These are phyloP conservation scores for Setaria viridis DNA, from an alignment of 202 grass and related monocot genomes.

Conservation along the genomic window DNA sequence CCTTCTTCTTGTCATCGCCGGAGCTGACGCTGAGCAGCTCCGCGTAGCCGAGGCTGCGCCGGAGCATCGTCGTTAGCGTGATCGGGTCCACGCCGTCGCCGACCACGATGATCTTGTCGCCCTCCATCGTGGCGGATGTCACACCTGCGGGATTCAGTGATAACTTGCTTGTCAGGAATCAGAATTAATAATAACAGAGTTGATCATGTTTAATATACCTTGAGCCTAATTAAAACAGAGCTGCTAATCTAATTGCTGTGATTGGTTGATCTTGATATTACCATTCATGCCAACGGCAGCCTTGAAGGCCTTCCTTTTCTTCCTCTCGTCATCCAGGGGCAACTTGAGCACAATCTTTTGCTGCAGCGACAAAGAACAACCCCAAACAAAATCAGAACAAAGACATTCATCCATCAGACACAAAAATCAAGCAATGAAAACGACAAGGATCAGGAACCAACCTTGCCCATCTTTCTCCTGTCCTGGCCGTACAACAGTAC, in stretches of 20 bases:
- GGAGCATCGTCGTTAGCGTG: conserved; percentile 62
- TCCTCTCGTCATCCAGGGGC: conserved; percentile 56
- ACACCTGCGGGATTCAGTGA: conserved; percentile 49
- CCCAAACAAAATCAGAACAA: conserved; percentile 10
- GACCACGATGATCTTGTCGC: conserved; percentile 60
- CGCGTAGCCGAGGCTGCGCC: conserved; percentile 60
- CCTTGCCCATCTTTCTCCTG: conserved; percentile 49
- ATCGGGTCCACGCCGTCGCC: conserved; percentile 63
- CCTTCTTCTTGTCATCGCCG: conserved; percentile 65
- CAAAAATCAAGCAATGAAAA: background rate
- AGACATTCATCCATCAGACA: background rate
- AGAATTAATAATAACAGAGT: background rate
- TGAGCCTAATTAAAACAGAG: background rate
- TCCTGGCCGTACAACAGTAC: conserved; percentile 2
- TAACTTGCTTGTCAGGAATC: background rate
- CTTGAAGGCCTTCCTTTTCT: conserved; percentile 75
- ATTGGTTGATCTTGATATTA: conserved; percentile 2
- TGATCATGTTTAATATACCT: background rate
- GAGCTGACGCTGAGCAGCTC: conserved; percentile 66
- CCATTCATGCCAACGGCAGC: conserved; percentile 63
- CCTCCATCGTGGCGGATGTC: conserved; percentile 67
- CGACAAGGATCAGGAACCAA: background rate
- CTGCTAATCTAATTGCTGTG: background rate
- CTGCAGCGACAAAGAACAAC: conserved; percentile 41
- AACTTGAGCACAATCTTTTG: conserved; percentile 83